Base-by-base conservation (phyloP, 164 flowering plant species). In the Echeveria elegans region DNA sequence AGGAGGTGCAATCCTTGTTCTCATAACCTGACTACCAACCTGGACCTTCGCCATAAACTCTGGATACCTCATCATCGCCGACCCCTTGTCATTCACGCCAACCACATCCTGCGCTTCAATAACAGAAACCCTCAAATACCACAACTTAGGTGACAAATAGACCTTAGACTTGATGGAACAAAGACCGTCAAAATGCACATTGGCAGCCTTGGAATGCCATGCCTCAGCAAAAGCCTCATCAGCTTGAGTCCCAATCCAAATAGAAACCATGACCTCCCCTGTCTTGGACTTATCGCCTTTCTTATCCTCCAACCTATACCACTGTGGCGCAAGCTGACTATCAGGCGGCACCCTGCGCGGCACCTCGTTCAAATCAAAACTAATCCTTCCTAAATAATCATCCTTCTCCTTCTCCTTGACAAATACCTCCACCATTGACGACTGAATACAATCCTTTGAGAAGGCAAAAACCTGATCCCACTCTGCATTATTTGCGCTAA, bases 241-340 rank as follows among this genome's bases (percentile, higher is more conserved):
- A 8, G 87, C 90, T 29, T 86, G 90, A 72, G 90, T 86, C 26
- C 90, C 90, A 28, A 84, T 79, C 90, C 90, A 86, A 1, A 86
- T 67, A 0, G 91, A 74, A 0, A 78, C 76, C 91, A 86, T 86
- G 1, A 86, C 71, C 63, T 86, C 88, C 26, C 82, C 85, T 0
- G 74, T 62, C 56, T 77, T 78, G 1, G 73, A 7, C 66, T 69
- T 80, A 4, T 79, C 82, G 6, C 86, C 86, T 38, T 75, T 78
- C 67, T 67, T 77, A 63, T 79, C 82, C 69, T 86, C 91, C 82
- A 86, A 68, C 31, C 84, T 71, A 53, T 84, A 79, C 91, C 91
- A 86, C 60, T 86, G 91, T 3, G 91, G 85, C 1, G 91, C 91
- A 66, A 86, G 69, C 58, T 75, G 91, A 66, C 85, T 82, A 63